phyloP scores from a whole-genome alignment of 257 asterid species.

The Plantago major region DNA sequence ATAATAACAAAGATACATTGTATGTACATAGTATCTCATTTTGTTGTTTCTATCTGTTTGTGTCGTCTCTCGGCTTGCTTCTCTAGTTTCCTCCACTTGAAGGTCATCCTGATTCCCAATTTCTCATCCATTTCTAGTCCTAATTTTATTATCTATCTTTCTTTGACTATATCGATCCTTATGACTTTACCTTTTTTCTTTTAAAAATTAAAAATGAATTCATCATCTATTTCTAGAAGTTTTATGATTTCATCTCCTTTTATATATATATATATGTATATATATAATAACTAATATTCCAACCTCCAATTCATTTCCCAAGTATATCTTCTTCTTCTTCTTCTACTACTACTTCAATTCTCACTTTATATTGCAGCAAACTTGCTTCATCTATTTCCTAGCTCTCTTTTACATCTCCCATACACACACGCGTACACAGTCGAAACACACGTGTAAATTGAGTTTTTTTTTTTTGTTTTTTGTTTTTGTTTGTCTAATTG shows the following conservation, averaged over 20 bases:
- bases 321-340: conserved; percentile 18
- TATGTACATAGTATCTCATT: no score
- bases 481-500: not conserved
- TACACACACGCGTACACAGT: not conserved
- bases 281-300: no score
- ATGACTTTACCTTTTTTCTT: not conserved
- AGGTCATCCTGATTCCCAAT: conserved; percentile 49
- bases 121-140: no score
- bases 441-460: not conserved
- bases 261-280: no score
- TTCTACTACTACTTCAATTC: conserved; percentile 13
- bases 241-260: no score
- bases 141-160: conserved; percentile 11
- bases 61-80: conserved; percentile 35
- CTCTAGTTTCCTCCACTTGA: conserved; percentile 46
- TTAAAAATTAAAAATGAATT: not conserved
- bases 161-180: not conserved
- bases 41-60: conserved; percentile 6
- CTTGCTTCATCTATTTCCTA: not conserved
- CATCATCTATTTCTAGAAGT: no score
- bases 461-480: not conserved
- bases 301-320: conserved; percentile 18
- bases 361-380: not conserved
- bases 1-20: no score
- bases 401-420: conserved; percentile 19